phyloP scores from a whole-genome alignment of 257 asterid genomes.

The Solanum chiquidenum region DNA sequence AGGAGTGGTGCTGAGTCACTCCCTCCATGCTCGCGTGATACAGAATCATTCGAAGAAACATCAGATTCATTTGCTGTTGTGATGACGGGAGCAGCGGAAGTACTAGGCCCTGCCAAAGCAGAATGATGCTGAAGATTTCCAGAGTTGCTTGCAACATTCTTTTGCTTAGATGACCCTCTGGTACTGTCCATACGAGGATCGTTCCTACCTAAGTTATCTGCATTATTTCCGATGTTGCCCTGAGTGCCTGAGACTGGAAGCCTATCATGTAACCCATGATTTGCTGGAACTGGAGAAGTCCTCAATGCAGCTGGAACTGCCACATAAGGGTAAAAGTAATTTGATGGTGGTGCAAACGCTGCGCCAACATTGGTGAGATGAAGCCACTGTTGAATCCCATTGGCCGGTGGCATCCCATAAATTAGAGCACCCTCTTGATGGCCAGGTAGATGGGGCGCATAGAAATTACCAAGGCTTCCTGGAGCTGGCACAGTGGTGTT shows the following conservation, averaged over 20 bases:
- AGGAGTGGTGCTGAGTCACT: constrained; percentile 16
- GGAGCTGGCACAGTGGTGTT: constrained; percentile 32
- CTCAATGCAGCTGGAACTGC: constrained; percentile 42
- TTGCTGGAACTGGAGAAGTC: constrained; percentile 42
- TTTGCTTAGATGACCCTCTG: constrained; percentile 48
- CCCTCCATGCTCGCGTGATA: constrained; percentile 20
- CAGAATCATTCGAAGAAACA: constrained; percentile 13
- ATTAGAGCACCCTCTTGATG: constrained; percentile 39
- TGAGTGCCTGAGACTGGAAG: constrained; percentile 23
- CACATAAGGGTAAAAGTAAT: constrained; percentile 47
- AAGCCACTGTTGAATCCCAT: constrained; percentile 33
- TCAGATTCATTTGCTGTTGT: constrained; percentile 28
- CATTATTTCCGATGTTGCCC: constrained; percentile 13
- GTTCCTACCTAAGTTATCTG: constrained; percentile 27
- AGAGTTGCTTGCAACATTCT: constrained; percentile 33
- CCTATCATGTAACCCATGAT: constrained; percentile 39
- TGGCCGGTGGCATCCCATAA: constrained; percentile 43
- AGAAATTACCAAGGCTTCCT: constrained; percentile 24
- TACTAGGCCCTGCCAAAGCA: constrained; percentile 48
- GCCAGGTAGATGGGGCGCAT: constrained; percentile 39
- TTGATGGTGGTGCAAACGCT: constrained; percentile 34
- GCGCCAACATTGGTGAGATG: constrained; percentile 25
- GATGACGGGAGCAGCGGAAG: constrained; percentile 29
- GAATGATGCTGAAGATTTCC: constrained; percentile 17
- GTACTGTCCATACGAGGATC: constrained; percentile 32